phyloP scores from a whole-genome alignment of 768 basidiomycete genomes.

The Saitozyma podzolica region DNA sequence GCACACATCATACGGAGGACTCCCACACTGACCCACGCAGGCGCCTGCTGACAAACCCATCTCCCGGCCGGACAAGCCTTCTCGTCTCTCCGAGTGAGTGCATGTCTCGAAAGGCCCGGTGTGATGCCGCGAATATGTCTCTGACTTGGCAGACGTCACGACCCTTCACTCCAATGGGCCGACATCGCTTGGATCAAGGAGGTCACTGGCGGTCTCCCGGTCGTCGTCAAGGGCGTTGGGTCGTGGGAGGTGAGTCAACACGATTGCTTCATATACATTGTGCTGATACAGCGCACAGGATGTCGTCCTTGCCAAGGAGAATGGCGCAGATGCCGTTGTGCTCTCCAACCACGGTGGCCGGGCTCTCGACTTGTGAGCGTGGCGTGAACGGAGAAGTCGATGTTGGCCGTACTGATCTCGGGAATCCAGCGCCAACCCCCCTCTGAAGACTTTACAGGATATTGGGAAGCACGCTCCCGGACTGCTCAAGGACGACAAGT shows the following conservation, averaged over 20 bases:
- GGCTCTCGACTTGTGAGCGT: conserved; percentile 63
- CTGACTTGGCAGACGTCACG: conserved; percentile 22
- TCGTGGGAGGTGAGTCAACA: conserved; percentile 21
- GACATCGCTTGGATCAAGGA: conserved; percentile 51
- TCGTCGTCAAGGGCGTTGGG: conserved; percentile 55
- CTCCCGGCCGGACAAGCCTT: neutral
- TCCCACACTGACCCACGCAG: conserved; percentile 6
- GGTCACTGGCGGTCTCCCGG: conserved; percentile 39
- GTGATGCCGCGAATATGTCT: neutral
- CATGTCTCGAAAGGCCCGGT: conserved; percentile 7
- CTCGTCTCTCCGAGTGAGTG: conserved; percentile 10
- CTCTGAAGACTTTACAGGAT: conserved; percentile 62
- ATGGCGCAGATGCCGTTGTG: conserved; percentile 55
- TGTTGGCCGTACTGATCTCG: neutral
- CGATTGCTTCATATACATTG: conserved; percentile 6
- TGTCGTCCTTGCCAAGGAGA: conserved; percentile 46
- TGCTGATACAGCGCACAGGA: conserved; percentile 28
- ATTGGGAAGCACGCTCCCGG: conserved; percentile 55
- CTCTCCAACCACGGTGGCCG: conserved; percentile 58
- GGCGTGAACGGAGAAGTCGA: neutral
- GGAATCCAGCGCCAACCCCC: conserved; percentile 65
- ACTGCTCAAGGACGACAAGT: conserved; percentile 52
- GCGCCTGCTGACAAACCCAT: conserved; percentile 11
- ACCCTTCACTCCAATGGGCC: conserved; percentile 45
- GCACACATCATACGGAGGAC: conserved; percentile 22